Evolutionary conservation across 2,329 filamentous ascomycete genomes (phyloP), one percentile per base, ranked within the genome.

Genomic region (Pleoardoris graminearum): DNA sequence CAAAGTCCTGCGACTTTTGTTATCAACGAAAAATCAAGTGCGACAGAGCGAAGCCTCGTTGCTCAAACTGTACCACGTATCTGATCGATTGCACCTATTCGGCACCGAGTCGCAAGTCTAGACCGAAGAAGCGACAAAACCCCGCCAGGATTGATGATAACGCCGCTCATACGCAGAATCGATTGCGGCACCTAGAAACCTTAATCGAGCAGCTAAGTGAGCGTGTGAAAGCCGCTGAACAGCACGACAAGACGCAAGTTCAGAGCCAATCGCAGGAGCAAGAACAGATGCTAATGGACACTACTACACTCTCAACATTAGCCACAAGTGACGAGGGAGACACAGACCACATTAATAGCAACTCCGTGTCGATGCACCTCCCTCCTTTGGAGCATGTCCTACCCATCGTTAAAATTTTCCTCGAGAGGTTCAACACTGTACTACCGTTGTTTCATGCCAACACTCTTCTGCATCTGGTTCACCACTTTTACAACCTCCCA

Each of bases 1-100:
- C 12, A 38, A 50, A 64, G 54, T 64, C 68, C 8, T 74, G 71
- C 52, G 69, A 74, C 50, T 64, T 73, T 36, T 74, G 71, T 55
- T 71, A 72, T 42, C 53, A 54, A 17, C 55, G 67, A 33, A 73
- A 67, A 50, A 72, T 73, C 35, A 71, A 69, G 55, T 73, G 71
- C 60, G 68, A 73, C 52, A 63, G 62, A 53, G 52, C 63, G 48
- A 68, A 67, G 39, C 71, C 71, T 52, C 66, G 63, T 32, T 73
- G 71, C 58, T 66, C 66, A 33, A 60, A 70, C 44, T 74, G 71
- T 48, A 58, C 68, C 48, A 58, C 53, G 35, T 62, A 64, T 55
- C 46, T 51, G 53, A 50, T 38, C 17, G 55, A 61, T 29, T 64
- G 62, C 46, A 62, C 61, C 44, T 61, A 58, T 41, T 42, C 49